Evolutionary conservation across 805 yeast species (phyloP).

Genomic region (Helenozyma rhizophorensis): DNA sequence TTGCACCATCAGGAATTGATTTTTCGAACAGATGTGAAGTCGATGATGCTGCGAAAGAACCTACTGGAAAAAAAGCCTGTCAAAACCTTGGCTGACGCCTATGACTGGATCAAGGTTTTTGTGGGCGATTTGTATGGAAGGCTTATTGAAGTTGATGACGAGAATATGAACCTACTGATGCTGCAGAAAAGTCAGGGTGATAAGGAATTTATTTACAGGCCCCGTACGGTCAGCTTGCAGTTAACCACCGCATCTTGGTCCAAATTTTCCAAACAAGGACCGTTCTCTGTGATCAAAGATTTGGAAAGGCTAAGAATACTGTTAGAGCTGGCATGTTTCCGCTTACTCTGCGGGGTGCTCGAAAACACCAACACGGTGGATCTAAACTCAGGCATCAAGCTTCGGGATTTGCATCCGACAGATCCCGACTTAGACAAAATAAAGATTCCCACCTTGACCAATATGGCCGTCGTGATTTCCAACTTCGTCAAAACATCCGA

Average conservation of each 20-base stretch:
- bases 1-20: constrained; percentile 48
- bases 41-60: constrained; percentile 88
- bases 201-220: constrained; percentile 38
- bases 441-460: constrained; percentile 40
- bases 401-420: constrained; percentile 17
- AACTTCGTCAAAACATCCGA: constrained; percentile 47
- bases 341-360: constrained; percentile 39
- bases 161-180: constrained; percentile 32
- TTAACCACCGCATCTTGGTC: constrained; percentile 19
- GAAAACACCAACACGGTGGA: constrained; percentile 17
- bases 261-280: constrained; percentile 39
- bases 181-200: constrained; percentile 20
- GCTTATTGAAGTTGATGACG: constrained; percentile 70
- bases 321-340: constrained; percentile 28
- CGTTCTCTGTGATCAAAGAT: constrained; percentile 32
- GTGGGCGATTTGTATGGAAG: constrained; percentile 74
- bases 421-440: constrained; percentile 17
- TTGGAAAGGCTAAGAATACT: constrained; percentile 26
- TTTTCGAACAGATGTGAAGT: constrained; percentile 60
- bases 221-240: constrained; percentile 49
- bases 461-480: constrained; percentile 49
- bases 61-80: constrained; percentile 56
- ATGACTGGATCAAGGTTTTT: constrained; percentile 79
- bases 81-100: constrained; percentile 48
- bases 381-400: constrained; percentile 14